Evolutionary conservation across 2,329 filamentous ascomycete genomes (phyloP), one percentile per base, ranked within the genome.

Genomic region (Fusarium staphyleae): DNA sequence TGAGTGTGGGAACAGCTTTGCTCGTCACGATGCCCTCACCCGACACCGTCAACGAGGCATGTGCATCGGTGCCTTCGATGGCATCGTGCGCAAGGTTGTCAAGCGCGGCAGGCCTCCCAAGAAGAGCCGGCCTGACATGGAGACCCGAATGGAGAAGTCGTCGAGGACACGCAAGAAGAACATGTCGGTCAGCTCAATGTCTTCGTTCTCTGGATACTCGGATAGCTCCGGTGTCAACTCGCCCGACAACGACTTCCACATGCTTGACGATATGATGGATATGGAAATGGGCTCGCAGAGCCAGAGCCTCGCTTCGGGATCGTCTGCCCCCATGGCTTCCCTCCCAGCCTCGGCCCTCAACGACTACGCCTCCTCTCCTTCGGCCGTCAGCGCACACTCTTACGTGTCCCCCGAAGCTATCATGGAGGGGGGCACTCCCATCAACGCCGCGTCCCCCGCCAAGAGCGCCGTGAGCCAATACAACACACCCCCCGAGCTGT

Each of bases 11-110:
- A 96, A 96, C 74, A 91, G 88, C 63, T 99, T 99, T 72, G 93
- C 93, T 28, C 87, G 95, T 50, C 93, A 98, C 69, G 95, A 99
- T 72, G 95, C 95, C 13, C 82, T 99, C 46, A 98, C 95, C 16
- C 86, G 95, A 49, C 95, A 99, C 72, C 87, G 93, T 47, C 95
- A 98, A 74, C 87, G 95, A 33, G 95, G 93, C 48, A 96, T 97
- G 90, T 99, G 95, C 74, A 88, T 95, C 50, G 95, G 95, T 49
- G 93, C 92, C 5, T 96, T 98, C 66, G 91, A 96, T 60, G 93
- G 93, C 32, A 77, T 84, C 12, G 82, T 84, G 6, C 77, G 82
- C 42, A 85, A 85, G 69, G 76, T 80, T 6, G 83, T 82, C 35
- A 86, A 86, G 75, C 78, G 83, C n/a, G 86, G 86, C 8, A 77